Evolutionary conservation across 108 stramenopile species (phyloP).

Genomic region (Discostella stelligeroides): DNA sequence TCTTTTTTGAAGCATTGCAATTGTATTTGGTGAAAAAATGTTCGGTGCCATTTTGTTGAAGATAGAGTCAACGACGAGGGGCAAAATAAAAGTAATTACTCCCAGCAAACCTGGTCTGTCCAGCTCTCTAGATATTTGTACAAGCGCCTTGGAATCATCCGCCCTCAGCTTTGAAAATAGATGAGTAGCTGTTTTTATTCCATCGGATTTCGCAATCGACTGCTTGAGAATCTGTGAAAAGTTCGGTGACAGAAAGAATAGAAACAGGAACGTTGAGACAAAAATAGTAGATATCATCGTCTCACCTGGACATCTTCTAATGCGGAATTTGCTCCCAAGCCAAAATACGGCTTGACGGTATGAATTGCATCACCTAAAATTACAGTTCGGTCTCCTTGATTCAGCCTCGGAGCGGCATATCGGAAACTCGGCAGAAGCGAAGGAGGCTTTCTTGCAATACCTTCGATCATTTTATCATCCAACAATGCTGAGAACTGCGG

Average conservation of each 20-base stretch:
- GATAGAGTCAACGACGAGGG: slow-evolving; percentile 86
- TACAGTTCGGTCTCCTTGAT: slow-evolving; percentile 66
- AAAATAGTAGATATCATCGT: not conserved
- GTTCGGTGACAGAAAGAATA: not conserved
- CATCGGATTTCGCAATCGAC: slow-evolving; percentile 45
- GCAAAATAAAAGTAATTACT: slow-evolving; percentile 81
- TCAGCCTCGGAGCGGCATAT: slow-evolving; percentile 74
- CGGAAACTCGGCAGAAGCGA: slow-evolving; percentile 83
- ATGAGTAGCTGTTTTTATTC: slow-evolving; percentile 50
- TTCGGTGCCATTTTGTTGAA: slow-evolving; percentile 70
- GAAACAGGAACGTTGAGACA: not conserved
- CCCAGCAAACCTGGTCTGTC: slow-evolving; percentile 85
- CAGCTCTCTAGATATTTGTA: slow-evolving; percentile 75
- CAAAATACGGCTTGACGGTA: slow-evolving; percentile 94
- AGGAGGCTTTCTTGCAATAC: slow-evolving; percentile 70
- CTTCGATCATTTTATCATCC: slow-evolving; percentile 62
- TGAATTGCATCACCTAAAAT: slow-evolving; percentile 89
- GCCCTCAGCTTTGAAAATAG: slow-evolving; percentile 72
- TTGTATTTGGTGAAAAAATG: slow-evolving; percentile 84
- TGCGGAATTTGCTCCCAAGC: slow-evolving; percentile 90
- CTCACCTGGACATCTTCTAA: slow-evolving; percentile 82
- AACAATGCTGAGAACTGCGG: slow-evolving; percentile 80
- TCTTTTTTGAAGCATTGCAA: slow-evolving; percentile 83
- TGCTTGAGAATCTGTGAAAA: slow-evolving; percentile 29
- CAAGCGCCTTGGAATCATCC: slow-evolving; percentile 77